These are phyloP conservation scores for Fusarium coicis DNA, from an alignment of 2,329 filamentous ascomycete species.

Conservation along the genomic window DNA sequence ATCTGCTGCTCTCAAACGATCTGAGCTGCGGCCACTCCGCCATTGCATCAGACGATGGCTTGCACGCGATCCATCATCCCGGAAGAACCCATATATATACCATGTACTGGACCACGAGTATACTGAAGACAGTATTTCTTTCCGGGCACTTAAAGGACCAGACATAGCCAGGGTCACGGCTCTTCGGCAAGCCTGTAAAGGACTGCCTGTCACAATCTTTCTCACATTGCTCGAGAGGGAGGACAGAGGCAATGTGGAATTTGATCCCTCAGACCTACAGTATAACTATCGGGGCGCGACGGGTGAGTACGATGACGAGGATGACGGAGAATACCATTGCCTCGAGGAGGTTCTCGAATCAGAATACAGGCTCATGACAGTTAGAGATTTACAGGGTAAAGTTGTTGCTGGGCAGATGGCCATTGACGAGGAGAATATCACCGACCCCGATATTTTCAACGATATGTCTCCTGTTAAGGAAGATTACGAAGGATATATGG, in stretches of 20 bases:
- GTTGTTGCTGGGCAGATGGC: neutral
- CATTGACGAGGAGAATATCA: conserved; percentile 27
- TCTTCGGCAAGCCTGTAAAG: conserved; percentile 40
- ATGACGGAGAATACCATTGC: conserved; percentile 16
- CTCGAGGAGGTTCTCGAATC: conserved; percentile 27
- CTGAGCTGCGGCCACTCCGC: conserved; percentile 27
- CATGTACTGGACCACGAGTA: conserved; percentile 51
- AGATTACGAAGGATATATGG: conserved; percentile 44
- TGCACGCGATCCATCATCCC: neutral
- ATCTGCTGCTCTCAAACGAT: conserved; percentile 26
- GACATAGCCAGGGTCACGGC: conserved; percentile 44
- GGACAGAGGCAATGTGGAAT: conserved; percentile 34
- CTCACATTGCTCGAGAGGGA: conserved; percentile 47
- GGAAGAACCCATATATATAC: conserved; percentile 34
- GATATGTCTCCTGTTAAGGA: conserved; percentile 25
- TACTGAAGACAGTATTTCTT: conserved; percentile 46
- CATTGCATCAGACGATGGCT: conserved; percentile 45
- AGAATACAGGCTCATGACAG: conserved; percentile 28
- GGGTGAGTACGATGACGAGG: neutral
- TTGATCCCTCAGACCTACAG: neutral
- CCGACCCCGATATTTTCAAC: conserved; percentile 39
- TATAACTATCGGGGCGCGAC: neutral
- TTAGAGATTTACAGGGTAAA: conserved; percentile 45
- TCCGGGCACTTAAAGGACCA: conserved; percentile 40
- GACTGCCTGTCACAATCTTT: conserved; percentile 48